These are phyloP conservation scores for Ilyonectria robusta DNA, from an alignment of 2,329 filamentous ascomycete species.

Conservation along the genomic window DNA sequence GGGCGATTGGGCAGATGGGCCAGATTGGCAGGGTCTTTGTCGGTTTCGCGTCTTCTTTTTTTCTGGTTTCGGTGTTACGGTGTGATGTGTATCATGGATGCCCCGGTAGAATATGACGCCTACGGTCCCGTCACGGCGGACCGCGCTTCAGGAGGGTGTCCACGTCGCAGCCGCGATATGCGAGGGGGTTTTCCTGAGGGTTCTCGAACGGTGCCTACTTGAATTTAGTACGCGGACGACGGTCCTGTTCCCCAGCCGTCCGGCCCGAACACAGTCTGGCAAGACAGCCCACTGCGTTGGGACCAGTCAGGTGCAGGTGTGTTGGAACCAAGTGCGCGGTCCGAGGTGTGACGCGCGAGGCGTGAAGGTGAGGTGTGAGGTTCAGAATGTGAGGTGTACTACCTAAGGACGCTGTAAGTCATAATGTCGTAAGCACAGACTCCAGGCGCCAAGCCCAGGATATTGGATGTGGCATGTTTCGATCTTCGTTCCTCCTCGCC, in stretches of 20 bases:
- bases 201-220: no score
- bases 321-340: not conserved
- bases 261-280: no score
- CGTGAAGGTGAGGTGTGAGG: slow-evolving; percentile 16
- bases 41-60: not conserved
- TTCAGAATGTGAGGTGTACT: slow-evolving; percentile 13
- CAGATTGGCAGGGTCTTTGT: not conserved
- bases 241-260: no score
- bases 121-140: not conserved
- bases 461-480: not conserved
- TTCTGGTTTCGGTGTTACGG: not conserved
- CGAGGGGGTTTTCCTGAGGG: not conserved
- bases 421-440: not conserved
- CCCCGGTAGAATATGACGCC: not conserved
- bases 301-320: slow-evolving; percentile 19
- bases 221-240: no score
- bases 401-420: not conserved
- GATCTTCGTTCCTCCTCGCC: no score
- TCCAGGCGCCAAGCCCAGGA: no score
- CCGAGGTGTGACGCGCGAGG: not conserved
- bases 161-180: not conserved
- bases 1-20: not conserved
- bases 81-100: not conserved
- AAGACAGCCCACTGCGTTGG: not conserved
- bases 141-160: not conserved